These are phyloP conservation scores for Periconia sp. DNA, from an alignment of 2,329 filamentous ascomycete genomes.

Conservation along the genomic window DNA sequence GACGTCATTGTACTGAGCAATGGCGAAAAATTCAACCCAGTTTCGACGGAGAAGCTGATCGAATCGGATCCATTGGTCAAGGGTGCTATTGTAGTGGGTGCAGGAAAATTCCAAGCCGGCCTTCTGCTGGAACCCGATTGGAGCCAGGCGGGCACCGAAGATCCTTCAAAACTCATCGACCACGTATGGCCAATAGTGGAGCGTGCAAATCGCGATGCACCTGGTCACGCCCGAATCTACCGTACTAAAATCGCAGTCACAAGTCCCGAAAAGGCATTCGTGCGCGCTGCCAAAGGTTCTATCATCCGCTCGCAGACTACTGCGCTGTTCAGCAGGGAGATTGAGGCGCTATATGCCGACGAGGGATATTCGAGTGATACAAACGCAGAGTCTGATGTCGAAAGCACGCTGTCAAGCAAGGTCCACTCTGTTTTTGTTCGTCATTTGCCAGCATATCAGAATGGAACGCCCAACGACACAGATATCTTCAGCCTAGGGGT, in stretches of 20 bases:
- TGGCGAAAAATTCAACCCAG: constrained; percentile 21
- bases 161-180: no score
- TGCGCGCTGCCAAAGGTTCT: constrained; percentile 50
- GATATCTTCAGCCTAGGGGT: constrained; percentile 37
- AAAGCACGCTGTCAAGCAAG: constrained; percentile 4
- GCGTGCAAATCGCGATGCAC: constrained; percentile 45
- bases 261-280: constrained; percentile 50
- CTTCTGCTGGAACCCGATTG: constrained; percentile 34
- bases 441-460: constrained; percentile 6
- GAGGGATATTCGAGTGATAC: constrained; percentile 3
- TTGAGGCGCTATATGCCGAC: constrained; percentile 49
- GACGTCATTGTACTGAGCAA: constrained; percentile 20
- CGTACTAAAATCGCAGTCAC: no score
- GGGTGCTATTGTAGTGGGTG: constrained; percentile 34
- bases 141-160: no score
- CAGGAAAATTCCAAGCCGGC: constrained; percentile 27
- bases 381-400: no score
- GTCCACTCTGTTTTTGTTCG: constrained; percentile 11
- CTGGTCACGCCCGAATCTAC: constrained; percentile 48
- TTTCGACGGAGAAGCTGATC: constrained; percentile 18
- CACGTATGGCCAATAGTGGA: constrained; percentile 49
- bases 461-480: constrained; percentile 29
- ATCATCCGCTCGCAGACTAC: constrained; percentile 47
- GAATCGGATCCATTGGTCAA: constrained; percentile 26
- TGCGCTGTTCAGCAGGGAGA: constrained; percentile 48